Evolutionary conservation across 139 green algal genomes (phyloP).

Genomic region (Picochlorum sp.): DNA sequence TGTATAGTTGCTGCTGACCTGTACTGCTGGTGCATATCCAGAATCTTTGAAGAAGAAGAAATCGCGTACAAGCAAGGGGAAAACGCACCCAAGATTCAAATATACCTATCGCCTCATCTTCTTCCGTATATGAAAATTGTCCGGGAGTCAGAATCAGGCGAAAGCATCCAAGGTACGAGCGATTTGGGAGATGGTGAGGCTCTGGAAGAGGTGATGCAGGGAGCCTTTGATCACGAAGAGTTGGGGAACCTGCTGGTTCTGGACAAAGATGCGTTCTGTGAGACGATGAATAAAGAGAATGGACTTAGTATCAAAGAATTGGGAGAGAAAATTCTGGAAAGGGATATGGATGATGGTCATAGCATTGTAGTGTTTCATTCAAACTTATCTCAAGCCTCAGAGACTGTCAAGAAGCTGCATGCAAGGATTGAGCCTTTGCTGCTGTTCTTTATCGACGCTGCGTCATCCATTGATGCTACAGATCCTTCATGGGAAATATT

Average conservation of each 20-base stretch:
- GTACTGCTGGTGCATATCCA: no score
- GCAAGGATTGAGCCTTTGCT: slow-evolving; percentile 63
- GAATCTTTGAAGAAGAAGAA: no score
- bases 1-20: no score
- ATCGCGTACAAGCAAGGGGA: no score
- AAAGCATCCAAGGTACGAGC: no score
- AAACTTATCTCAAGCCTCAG: slow-evolving; percentile 3
- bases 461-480: slow-evolving; percentile 49
- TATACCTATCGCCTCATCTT: no score
- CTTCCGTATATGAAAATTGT: no score
- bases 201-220: no score
- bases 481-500: slow-evolving; percentile 71
- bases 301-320: not conserved
- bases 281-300: slow-evolving; percentile 1
- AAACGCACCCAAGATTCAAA: no score
- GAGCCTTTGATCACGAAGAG: not conserved
- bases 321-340: slow-evolving; percentile 14
- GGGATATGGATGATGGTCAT: not conserved
- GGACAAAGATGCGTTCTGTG: slow-evolving; percentile 23
- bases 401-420: slow-evolving; percentile 50
- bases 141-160: no score
- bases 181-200: no score
- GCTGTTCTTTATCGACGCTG: slow-evolving; percentile 78
- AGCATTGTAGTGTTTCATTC: slow-evolving; percentile 4
- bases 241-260: not conserved